Conservation (phyloP, 2,329 filamentous ascomycete genomes). For the Colletotrichum simmondsii region DNA sequence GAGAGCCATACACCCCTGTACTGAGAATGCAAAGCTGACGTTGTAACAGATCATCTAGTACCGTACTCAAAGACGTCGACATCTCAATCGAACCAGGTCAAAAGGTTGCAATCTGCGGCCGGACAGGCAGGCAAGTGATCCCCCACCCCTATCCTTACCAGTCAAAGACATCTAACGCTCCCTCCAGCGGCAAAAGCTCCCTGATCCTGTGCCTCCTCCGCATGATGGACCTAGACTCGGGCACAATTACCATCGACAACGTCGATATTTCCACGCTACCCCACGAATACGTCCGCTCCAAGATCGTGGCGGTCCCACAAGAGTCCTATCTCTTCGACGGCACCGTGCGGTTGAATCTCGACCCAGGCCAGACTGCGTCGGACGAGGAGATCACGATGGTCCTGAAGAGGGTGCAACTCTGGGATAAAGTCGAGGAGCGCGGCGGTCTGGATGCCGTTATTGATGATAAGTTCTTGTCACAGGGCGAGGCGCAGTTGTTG, state of each 20-base stretch:
- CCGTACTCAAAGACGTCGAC: constrained; percentile 15
- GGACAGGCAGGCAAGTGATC: constrained; percentile 38
- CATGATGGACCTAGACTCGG: constrained; percentile 55
- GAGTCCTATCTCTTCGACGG: constrained; percentile 61
- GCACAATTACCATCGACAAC: constrained; percentile 56
- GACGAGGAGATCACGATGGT: constrained; percentile 55
- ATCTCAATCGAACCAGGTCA: constrained; percentile 36
- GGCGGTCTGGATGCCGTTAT: constrained; percentile 50
- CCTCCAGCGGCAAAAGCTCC: constrained; percentile 59
- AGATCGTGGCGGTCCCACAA: constrained; percentile 59
- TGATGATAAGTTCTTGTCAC: constrained; percentile 47
- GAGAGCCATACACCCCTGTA: background rate
- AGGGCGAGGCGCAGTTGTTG: constrained; percentile 61
- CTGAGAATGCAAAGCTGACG: background rate
- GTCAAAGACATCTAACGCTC: background rate
- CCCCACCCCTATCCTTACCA: background rate
- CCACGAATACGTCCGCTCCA: constrained; percentile 39
- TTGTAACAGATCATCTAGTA: constrained; percentile 10
- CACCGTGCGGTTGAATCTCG: constrained; percentile 58
- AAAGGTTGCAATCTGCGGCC: constrained; percentile 38
- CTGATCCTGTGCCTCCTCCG: constrained; percentile 49
- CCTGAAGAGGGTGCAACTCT: constrained; percentile 57
- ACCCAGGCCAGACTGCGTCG: constrained; percentile 49
- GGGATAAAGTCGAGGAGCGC: constrained; percentile 49
- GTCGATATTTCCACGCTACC: constrained; percentile 47